Evolutionary conservation across 768 basidiomycete species (phyloP).

Genomic region (Podaxis sp.): DNA sequence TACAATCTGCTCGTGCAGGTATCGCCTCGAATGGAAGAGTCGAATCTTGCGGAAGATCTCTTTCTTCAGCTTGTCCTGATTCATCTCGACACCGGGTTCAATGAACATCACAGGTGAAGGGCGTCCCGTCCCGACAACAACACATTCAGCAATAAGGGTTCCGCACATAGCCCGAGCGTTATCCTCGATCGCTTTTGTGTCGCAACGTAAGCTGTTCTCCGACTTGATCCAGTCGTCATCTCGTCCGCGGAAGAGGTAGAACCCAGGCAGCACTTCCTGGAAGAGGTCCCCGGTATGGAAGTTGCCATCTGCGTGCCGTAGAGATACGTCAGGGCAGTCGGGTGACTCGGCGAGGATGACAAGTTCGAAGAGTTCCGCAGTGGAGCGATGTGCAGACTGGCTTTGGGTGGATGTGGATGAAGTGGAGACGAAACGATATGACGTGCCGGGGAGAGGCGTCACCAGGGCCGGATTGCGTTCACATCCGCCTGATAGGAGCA

Average conservation of each 20-base stretch:
- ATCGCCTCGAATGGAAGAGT: slow-evolving; percentile 71
- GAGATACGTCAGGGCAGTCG: slow-evolving; percentile 63
- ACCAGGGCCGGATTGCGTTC: slow-evolving; percentile 53
- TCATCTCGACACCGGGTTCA: slow-evolving; percentile 55
- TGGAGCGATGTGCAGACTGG: slow-evolving; percentile 51
- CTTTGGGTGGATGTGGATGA: slow-evolving; percentile 28
- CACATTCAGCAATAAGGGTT: slow-evolving; percentile 65
- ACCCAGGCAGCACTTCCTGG: slow-evolving; percentile 55
- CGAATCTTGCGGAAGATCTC: slow-evolving; percentile 73
- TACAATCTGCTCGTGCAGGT: slow-evolving; percentile 76
- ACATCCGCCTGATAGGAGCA: slow-evolving; percentile 60
- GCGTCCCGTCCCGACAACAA: slow-evolving; percentile 75
- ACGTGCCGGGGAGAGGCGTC: slow-evolving; percentile 56
- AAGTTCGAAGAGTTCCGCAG: slow-evolving; percentile 58
- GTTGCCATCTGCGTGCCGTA: slow-evolving; percentile 62
- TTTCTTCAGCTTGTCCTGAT: slow-evolving; percentile 58
- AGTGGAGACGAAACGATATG: slow-evolving; percentile 67
- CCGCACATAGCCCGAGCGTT: slow-evolving; percentile 66
- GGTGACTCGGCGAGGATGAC: slow-evolving; percentile 65
- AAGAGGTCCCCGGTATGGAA: slow-evolving; percentile 86
- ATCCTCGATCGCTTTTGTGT: slow-evolving; percentile 81
- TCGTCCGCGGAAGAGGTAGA: slow-evolving; percentile 66
- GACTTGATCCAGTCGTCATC: slow-evolving; percentile 88
- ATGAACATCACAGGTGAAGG: slow-evolving; percentile 77
- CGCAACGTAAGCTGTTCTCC: slow-evolving; percentile 74